Base-by-base conservation (phyloP, 1,284 basidiomycete genomes). In the Cryptococcus sp. region DNA sequence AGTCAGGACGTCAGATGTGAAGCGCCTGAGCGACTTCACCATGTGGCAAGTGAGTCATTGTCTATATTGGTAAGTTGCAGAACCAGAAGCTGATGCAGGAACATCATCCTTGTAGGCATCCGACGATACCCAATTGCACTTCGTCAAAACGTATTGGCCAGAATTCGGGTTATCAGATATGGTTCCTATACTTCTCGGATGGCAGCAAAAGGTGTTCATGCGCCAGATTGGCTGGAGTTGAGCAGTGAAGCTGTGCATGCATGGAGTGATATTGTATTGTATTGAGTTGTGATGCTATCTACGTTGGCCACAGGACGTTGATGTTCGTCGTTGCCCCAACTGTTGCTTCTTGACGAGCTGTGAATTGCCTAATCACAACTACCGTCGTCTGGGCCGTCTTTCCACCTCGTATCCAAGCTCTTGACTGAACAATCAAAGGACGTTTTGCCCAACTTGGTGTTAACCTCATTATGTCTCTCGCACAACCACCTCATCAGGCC, bases 91-190 rank as follows among this genome's bases (percentile, higher is more conserved):
- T n/a, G n/a, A n/a, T n/a, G 51, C 41, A 53, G 41, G 55, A 54
- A 15, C 39, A 47, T 63, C 29, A 43, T 19, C 20, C 49, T n/a
- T 15, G 3, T 46, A 66, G 63, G 50, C 75, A 64, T 88, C 83
- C 54, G 87, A 92, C 66, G 78, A 88, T 64, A 91, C 92, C 0
- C 91, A 94, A 65, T 80, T 99, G n/a, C 91, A 98, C 73, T 95
- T 97, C 76, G 85, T 87, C n/a, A 79, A 86, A 37, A 86, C 86
- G 0, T 95, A 89, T 74, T 99, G 96, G 96, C 96, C 96, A 0
- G 88, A 94, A 57, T 97, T 98, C 73, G 91, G 93, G 2, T 74
- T 98, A 5, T 82, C 85, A 54, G 91, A 99, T 67, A 86, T 96
- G 71, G 77, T 93, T 22, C 90, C 91, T 1, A 87, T 96, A 58